Evolutionary conservation across 495 filamentous ascomycete species (phyloP), one percentile per base, ranked within the genome.

Genomic region (Lepidopterella palustris): DNA sequence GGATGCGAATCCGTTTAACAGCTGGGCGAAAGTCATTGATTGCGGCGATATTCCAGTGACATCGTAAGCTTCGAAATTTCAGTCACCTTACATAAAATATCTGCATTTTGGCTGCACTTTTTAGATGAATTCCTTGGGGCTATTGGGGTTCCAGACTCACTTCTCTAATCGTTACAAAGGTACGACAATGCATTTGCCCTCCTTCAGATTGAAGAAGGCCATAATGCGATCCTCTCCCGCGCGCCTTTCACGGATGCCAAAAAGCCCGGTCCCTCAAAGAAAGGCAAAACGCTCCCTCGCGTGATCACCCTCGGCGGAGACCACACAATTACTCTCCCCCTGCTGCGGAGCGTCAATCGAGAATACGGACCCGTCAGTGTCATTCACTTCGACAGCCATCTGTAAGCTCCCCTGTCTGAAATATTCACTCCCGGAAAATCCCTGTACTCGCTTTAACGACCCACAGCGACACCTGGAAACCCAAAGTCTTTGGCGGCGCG

Each of bases 401-500:
- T 76, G 66, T 80, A 69, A 67, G 73, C 47, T 9, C 2, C 50
- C 50, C 25, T 23, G 40, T 28, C 18, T 23, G n/a, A 11, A n/a
- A 2, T 2, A 15, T 42, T 10, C 35, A 2, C 13, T 15, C 2
- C 9, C 35, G 3, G 3, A 2, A 3, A 11, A 3, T 10, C 49
- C 24, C 15, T 42, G 31, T 11, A 13, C 27, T 32, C 48, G 1
- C 50, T 45, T n/a, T n/a, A n/a, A n/a, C n/a, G n/a, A n/a, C n/a
- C 47, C n/a, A 18, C 50, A 80, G 79, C 27, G 83, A 86, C 59
- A 81, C 83, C 13, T 86, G 83, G 82, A 77, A 76, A 50, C 83
- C 82, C 9, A 74, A 73, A 49, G 89, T 92, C 39, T 87, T 87
- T 63, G 84, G 84, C 39, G 83, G 83, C 18, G 77, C 83, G 2